phyloP scores from a whole-genome alignment of 2,329 filamentous ascomycete species.

The Boeremia exigua region DNA sequence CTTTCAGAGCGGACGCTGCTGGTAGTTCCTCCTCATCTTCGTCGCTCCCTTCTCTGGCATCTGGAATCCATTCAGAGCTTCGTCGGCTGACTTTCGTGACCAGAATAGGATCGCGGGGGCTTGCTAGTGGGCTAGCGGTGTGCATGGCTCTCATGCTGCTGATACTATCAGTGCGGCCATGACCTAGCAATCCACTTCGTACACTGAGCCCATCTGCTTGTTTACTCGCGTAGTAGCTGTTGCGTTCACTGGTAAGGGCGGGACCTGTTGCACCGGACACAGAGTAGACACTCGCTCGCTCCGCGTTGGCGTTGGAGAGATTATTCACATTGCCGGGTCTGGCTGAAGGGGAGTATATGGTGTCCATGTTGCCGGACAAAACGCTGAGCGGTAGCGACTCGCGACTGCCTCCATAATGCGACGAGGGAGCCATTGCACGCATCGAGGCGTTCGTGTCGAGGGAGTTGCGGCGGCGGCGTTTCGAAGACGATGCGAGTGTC shows the following conservation, averaged over 20 bases:
- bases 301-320: constrained; percentile 58
- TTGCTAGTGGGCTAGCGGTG: constrained; percentile 66
- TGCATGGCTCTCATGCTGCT: constrained; percentile 67
- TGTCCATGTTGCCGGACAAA: constrained; percentile 68
- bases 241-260: constrained; percentile 74
- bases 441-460: constrained; percentile 88
- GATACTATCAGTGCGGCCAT: constrained; percentile 81
- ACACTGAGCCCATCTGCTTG: constrained; percentile 75
- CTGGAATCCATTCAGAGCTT: constrained; percentile 46
- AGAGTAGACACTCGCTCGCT: constrained; percentile 84
- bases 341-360: constrained; percentile 60
- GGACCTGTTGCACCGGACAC: constrained; percentile 68
- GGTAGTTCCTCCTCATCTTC: constrained; percentile 6
- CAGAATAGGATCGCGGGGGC: constrained; percentile 49
- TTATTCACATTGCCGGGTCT: constrained; percentile 59
- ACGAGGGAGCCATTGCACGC: constrained; percentile 81
- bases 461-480: constrained; percentile 76
- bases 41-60: constrained; percentile 38
- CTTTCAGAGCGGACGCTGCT: not conserved
- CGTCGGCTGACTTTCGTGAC: constrained; percentile 40
- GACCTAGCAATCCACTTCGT: constrained; percentile 76
- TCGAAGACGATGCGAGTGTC: constrained; percentile 82
- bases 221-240: constrained; percentile 75
- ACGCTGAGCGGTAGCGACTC: constrained; percentile 81
- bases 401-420: constrained; percentile 80